These are phyloP conservation scores for Pyrenopolyporus hunteri DNA, from an alignment of 495 filamentous ascomycete genomes.

Conservation along the genomic window DNA sequence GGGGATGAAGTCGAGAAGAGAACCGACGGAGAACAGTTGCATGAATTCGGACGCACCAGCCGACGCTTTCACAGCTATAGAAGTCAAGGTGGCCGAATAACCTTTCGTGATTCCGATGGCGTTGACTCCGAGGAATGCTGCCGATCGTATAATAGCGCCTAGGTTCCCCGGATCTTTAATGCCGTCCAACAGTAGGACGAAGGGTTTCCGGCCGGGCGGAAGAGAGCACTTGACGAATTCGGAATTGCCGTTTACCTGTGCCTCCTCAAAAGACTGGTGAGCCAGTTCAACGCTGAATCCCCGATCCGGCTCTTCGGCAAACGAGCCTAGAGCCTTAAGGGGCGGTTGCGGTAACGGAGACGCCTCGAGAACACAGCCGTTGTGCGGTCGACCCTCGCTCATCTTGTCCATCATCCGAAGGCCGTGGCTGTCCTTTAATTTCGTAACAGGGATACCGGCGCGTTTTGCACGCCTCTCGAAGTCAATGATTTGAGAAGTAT, in stretches of 20 bases:
- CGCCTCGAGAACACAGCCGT: slow-evolving; percentile 86
- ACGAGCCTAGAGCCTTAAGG: slow-evolving; percentile 61
- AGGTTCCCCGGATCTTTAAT: slow-evolving; percentile 89
- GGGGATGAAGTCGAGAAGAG: slow-evolving; percentile 71
- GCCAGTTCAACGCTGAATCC: slow-evolving; percentile 65
- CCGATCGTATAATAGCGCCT: slow-evolving; percentile 84
- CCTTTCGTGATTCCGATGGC: slow-evolving; percentile 71
- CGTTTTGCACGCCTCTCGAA: slow-evolving; percentile 65
- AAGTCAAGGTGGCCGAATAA: slow-evolving; percentile 72
- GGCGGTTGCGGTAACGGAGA: slow-evolving; percentile 81
- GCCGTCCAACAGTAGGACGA: slow-evolving; percentile 82
- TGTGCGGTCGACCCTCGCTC: slow-evolving; percentile 83
- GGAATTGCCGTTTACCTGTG: slow-evolving; percentile 68
- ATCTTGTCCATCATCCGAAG: slow-evolving; percentile 79
- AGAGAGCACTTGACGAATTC: slow-evolving; percentile 48
- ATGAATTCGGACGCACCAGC: slow-evolving; percentile 84
- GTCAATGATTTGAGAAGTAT: slow-evolving; percentile 44
- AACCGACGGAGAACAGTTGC: slow-evolving; percentile 67
- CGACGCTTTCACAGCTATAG: slow-evolving; percentile 83
- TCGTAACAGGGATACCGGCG: slow-evolving; percentile 59
- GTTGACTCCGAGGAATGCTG: slow-evolving; percentile 83
- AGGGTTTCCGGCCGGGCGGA: slow-evolving; percentile 64
- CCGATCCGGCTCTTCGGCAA: slow-evolving; percentile 46
- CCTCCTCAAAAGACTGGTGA: slow-evolving; percentile 76
- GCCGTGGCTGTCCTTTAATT: slow-evolving; percentile 54